These are phyloP conservation scores for Mucuna pruriens DNA, from an alignment of 306 rosid species.

Conservation along the genomic window DNA sequence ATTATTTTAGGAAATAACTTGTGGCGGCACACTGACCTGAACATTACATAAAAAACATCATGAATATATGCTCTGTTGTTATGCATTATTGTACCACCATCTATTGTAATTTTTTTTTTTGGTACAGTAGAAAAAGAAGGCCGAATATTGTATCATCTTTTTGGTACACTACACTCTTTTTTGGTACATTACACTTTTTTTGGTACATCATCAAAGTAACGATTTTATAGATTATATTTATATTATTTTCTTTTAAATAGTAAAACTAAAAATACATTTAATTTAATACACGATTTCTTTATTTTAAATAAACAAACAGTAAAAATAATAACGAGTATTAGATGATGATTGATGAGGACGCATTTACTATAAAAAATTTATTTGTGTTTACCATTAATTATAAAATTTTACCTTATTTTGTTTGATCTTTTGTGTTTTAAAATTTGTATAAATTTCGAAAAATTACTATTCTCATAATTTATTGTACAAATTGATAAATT, in stretches of 20 bases:
- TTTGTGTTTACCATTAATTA: background rate
- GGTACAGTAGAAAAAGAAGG: too few relatives aligned
- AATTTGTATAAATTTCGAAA: background rate
- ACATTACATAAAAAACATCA: conserved; percentile 19
- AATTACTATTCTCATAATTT: background rate
- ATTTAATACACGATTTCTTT: background rate
- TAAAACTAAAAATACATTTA: background rate
- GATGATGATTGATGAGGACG: background rate
- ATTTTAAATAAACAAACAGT: background rate
- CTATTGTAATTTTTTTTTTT: too few relatives aligned
- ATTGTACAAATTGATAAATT: background rate
- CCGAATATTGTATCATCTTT: too few relatives aligned
- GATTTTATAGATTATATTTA: background rate
- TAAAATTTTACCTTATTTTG: background rate
- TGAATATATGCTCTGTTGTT: background rate
- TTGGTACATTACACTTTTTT: too few relatives aligned
- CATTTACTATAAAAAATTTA: background rate
- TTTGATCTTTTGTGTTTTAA: background rate
- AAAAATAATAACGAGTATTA: background rate
- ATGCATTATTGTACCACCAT: conserved; percentile 6
- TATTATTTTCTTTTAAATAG: background rate
- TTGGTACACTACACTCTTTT: too few relatives aligned
- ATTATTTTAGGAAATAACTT: background rate
- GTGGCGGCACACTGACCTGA: background rate
- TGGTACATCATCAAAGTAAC: too few relatives aligned